phyloP scores from a whole-genome alignment of 768 basidiomycete species.

The Russula griseocarnosa region DNA sequence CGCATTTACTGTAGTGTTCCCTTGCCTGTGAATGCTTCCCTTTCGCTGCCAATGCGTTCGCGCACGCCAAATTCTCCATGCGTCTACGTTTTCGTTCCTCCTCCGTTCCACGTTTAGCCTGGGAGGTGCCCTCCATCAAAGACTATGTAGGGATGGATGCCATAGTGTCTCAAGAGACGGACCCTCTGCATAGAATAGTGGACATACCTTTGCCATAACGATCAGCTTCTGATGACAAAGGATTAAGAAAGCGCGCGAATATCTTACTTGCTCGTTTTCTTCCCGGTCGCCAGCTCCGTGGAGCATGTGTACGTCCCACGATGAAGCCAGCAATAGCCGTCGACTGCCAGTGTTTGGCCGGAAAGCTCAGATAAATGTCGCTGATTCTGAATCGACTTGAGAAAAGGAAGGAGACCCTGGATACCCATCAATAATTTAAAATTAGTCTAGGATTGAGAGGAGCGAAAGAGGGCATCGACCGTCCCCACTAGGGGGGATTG shows the following conservation, averaged over 20 bases:
- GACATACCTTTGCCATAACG: constrained; percentile 64
- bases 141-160: constrained; percentile 85
- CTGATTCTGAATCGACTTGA: constrained; percentile 83
- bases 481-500: neutral
- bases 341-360: constrained; percentile 85
- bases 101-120: constrained; percentile 90
- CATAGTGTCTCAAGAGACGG: constrained; percentile 77
- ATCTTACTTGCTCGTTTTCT: constrained; percentile 70
- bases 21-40: constrained; percentile 79
- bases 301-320: constrained; percentile 88
- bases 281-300: constrained; percentile 82
- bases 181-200: constrained; percentile 94
- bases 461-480: neutral
- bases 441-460: neutral
- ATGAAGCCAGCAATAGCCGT: constrained; percentile 94
- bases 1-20: constrained; percentile 82
- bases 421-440: constrained; percentile 70
- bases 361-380: constrained; percentile 76
- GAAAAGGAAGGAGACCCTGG: constrained; percentile 79
- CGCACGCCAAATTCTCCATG: constrained; percentile 71
- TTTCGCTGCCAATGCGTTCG: constrained; percentile 66
- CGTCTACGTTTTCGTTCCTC: constrained; percentile 69
- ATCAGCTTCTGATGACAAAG: neutral
- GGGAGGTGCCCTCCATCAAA: constrained; percentile 96
- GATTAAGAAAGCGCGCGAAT: neutral